phyloP scores from a whole-genome alignment of 2,329 filamentous ascomycete species.

The Lecanoromycetidae sp. region DNA sequence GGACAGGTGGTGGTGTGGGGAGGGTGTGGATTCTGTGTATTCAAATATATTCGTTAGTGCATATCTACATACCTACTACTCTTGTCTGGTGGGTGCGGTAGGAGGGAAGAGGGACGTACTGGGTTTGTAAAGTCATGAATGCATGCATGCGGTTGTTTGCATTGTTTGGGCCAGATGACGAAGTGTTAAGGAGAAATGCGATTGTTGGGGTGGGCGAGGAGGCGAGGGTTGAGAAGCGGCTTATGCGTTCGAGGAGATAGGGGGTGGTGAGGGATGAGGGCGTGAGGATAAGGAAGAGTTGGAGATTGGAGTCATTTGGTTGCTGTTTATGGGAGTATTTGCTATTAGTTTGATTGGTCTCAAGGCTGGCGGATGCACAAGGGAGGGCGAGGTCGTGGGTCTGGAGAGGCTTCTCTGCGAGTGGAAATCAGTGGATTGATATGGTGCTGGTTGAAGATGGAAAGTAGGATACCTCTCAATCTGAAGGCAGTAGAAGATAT shows the following conservation, averaged over 20 bases:
- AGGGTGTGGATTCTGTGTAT: background rate
- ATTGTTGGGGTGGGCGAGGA: slow-evolving; percentile 6
- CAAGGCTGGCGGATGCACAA: slow-evolving; percentile 8
- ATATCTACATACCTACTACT: background rate
- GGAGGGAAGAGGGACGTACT: background rate
- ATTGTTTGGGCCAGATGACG: background rate
- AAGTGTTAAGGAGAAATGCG: slow-evolving; percentile 2
- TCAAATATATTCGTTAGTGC: background rate
- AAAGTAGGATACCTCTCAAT: slow-evolving; percentile 23
- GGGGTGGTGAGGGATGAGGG: background rate
- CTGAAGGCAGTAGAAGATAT: slow-evolving; percentile 18
- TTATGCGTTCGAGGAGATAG: background rate
- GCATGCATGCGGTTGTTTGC: background rate
- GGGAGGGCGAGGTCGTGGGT: slow-evolving; percentile 28
- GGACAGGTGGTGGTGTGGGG: slow-evolving; percentile 3
- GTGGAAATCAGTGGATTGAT: background rate
- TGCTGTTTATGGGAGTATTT: background rate
- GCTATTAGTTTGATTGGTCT: no score
- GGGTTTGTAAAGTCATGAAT: slow-evolving; percentile 9
- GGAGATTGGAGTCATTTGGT: background rate
- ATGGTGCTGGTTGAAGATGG: slow-evolving; percentile 1
- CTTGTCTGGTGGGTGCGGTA: background rate
- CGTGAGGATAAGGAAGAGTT: slow-evolving; percentile 9
- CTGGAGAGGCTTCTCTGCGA: slow-evolving; percentile 22
- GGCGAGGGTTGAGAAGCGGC: slow-evolving; percentile 9